Conservation (phyloP, 352 stramenopile genomes). For the Phytophthora citrophthora region DNA sequence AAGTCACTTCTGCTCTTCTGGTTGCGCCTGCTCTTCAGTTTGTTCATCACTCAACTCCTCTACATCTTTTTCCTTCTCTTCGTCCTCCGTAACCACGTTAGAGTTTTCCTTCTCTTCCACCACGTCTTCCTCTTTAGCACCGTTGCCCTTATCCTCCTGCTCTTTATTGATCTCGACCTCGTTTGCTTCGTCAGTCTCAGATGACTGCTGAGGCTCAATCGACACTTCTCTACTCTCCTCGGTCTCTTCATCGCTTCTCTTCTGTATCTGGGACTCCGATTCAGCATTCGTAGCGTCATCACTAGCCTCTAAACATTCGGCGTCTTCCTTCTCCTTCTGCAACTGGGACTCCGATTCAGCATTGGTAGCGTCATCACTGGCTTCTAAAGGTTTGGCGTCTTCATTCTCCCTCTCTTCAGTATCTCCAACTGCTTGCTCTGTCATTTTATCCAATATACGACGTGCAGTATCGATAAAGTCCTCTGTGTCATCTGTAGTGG, state of each 20-base stretch:
- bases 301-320: neutral
- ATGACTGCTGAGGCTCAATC: neutral
- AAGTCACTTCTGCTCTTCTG: conserved; percentile 6
- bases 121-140: conserved; percentile 2
- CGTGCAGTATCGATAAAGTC: conserved; percentile 67
- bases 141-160: neutral
- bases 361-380: neutral
- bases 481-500: conserved; percentile 47
- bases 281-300: conserved; percentile 7
- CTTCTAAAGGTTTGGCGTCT: neutral
- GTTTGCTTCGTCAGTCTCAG: neutral
- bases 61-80: neutral
- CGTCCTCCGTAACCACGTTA: neutral
- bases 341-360: neutral
- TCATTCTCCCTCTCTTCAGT: neutral
- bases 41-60: conserved; percentile 5
- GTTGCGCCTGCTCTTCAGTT: neutral
- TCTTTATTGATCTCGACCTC: conserved; percentile 8
- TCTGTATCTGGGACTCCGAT: neutral
- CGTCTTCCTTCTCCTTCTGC: neutral
- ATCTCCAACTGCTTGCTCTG: conserved; percentile 6
- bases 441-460: conserved; percentile 38
- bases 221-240: neutral
- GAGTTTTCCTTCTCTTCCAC: conserved; percentile 3
- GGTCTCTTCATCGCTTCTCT: neutral